phyloP scores from a whole-genome alignment of 192 early-diverging fungal genomes.

The Kappamyces sp. region DNA sequence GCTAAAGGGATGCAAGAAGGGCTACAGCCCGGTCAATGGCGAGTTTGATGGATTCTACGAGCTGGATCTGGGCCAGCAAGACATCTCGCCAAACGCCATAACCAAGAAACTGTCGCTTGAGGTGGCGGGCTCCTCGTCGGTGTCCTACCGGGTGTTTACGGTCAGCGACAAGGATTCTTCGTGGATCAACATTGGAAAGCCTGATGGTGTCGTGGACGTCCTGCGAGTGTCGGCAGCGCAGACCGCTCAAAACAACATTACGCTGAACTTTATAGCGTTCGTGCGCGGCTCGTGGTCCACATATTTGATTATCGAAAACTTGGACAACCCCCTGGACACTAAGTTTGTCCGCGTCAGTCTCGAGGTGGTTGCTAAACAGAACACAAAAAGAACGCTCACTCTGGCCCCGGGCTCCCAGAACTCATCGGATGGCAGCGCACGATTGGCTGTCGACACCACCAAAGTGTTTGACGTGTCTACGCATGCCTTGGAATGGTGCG shows the following conservation, averaged over 20 bases:
- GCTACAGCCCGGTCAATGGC: constrained; percentile 31
- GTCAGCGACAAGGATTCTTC: constrained; percentile 48
- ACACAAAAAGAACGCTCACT: constrained; percentile 25
- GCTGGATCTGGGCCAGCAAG: constrained; percentile 74
- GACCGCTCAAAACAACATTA: constrained; percentile 45
- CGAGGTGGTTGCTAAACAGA: constrained; percentile 62
- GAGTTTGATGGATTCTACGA: constrained; percentile 64
- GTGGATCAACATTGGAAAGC: constrained; percentile 64
- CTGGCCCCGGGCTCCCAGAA: not conserved
- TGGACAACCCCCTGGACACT: constrained; percentile 64
- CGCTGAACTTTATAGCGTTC: constrained; percentile 53
- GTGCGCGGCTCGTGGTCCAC: constrained; percentile 62
- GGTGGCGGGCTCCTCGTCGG: constrained; percentile 40
- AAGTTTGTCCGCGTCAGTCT: constrained; percentile 66
- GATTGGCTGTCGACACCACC: constrained; percentile 23
- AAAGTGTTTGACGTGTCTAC: constrained; percentile 72
- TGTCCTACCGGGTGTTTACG: constrained; percentile 58
- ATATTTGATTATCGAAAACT: constrained; percentile 68
- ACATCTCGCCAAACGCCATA: constrained; percentile 49
- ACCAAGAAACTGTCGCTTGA: constrained; percentile 64
- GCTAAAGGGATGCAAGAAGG: constrained; percentile 64
- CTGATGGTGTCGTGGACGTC: constrained; percentile 66
- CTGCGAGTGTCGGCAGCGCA: constrained; percentile 9
- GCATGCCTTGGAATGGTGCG: constrained; percentile 38
- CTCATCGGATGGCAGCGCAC: constrained; percentile 3